These are phyloP conservation scores for Aspergillus caelatus DNA, from an alignment of 2,329 filamentous ascomycete species.

Conservation along the genomic window DNA sequence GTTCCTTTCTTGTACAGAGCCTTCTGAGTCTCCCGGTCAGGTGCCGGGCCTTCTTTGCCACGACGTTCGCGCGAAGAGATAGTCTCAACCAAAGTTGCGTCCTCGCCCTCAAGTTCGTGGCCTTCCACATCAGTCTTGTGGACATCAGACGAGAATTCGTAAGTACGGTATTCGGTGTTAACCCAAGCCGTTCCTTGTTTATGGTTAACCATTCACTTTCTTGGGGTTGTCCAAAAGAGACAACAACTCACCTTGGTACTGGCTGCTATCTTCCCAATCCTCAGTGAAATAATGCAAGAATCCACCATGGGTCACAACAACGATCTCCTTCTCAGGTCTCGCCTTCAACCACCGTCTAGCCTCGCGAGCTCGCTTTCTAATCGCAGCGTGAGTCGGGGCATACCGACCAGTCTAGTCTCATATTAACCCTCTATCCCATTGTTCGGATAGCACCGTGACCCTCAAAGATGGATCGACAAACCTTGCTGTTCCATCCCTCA, in stretches of 20 bases:
- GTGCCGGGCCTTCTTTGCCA: conserved; percentile 39
- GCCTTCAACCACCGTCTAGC: conserved; percentile 61
- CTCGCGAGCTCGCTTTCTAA: conserved; percentile 63
- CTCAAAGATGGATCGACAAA: conserved; percentile 15
- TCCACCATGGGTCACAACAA: conserved; percentile 79
- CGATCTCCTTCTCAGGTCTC: conserved; percentile 65
- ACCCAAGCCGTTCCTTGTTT: conserved; percentile 68
- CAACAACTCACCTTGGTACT: conserved; percentile 45
- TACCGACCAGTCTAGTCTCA: conserved; percentile 44
- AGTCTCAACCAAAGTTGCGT: conserved; percentile 47
- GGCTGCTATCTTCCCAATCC: conserved; percentile 68
- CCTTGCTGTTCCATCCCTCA: conserved; percentile 74
- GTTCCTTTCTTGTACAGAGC: conserved; percentile 42
- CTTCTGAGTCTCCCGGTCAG: conserved; percentile 41
- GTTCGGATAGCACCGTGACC: neutral
- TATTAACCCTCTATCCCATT: neutral
- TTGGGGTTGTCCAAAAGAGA: neutral
- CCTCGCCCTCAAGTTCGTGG: conserved; percentile 38
- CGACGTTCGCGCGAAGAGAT: conserved; percentile 44
- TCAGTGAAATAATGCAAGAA: conserved; percentile 84
- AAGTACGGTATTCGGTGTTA: conserved; percentile 74
- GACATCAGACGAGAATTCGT: conserved; percentile 60
- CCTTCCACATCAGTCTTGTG: conserved; percentile 52
- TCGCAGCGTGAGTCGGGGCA: conserved; percentile 51
- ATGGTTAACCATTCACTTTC: neutral